These are phyloP conservation scores for Blastomyces percursus DNA, from an alignment of 2,329 filamentous ascomycete species.

Conservation along the genomic window DNA sequence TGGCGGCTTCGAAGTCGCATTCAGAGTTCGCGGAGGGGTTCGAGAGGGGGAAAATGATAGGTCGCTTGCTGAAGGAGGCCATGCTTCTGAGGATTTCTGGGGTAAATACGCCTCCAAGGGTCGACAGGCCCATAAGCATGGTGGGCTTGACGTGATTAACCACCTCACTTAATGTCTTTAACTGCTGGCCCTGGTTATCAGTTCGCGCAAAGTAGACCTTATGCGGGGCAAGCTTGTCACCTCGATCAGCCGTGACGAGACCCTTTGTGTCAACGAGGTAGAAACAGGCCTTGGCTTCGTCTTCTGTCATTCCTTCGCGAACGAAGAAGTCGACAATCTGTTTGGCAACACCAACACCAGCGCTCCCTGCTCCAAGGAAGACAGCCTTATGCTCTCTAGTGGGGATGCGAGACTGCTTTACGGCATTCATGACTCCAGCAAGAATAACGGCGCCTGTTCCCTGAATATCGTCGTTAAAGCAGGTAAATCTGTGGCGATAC, in stretches of 20 bases:
- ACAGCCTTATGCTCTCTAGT: slow-evolving; percentile 85
- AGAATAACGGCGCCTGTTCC: slow-evolving; percentile 93
- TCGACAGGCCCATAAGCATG: slow-evolving; percentile 86
- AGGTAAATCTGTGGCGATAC: slow-evolving; percentile 79
- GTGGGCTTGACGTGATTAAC: slow-evolving; percentile 93
- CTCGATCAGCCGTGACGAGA: slow-evolving; percentile 83
- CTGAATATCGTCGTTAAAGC: slow-evolving; percentile 98
- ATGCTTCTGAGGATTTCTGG: slow-evolving; percentile 64
- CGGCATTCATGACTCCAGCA: slow-evolving; percentile 62
- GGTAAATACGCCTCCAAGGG: slow-evolving; percentile 89
- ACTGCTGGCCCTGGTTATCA: slow-evolving; percentile 53
- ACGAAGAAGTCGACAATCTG: slow-evolving; percentile 97
- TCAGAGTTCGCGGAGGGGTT: slow-evolving; percentile 96
- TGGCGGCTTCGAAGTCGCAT: slow-evolving; percentile 90
- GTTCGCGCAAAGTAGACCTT: slow-evolving; percentile 57
- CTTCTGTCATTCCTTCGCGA: slow-evolving; percentile 77
- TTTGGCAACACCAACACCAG: slow-evolving; percentile 93
- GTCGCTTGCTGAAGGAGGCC: slow-evolving; percentile 56
- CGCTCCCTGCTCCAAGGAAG: slow-evolving; percentile 91
- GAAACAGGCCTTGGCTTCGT: slow-evolving; percentile 81
- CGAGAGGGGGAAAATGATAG: slow-evolving; percentile 91
- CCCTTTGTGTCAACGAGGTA: slow-evolving; percentile 97
- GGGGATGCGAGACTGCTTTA: slow-evolving; percentile 75
- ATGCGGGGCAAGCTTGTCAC: slow-evolving; percentile 87
- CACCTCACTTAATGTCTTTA: slow-evolving; percentile 75